Conservation (phyloP, 208 protist genomes). For the Leishmania mexicana region DNA sequence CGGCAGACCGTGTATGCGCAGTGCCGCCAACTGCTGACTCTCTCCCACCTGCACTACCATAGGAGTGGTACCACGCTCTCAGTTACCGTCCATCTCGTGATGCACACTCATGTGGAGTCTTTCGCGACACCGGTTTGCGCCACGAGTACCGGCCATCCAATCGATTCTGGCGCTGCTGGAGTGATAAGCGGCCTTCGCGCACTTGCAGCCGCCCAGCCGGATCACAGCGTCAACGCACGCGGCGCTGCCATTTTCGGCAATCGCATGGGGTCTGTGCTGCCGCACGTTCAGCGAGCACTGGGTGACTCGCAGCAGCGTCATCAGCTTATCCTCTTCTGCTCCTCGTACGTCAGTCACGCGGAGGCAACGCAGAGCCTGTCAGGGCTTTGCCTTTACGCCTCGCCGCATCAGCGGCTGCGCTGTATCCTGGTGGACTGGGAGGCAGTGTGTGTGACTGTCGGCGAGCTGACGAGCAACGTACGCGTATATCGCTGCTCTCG, state of each 20-base stretch:
- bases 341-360: slow-evolving; percentile 18
- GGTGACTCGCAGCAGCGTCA: neutral
- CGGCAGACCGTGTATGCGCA: neutral
- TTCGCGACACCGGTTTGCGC: neutral
- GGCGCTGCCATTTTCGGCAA: neutral
- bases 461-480: neutral
- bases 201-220: neutral
- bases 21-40: neutral
- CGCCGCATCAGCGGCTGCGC: slow-evolving; percentile 9
- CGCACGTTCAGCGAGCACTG: slow-evolving; percentile 4
- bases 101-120: neutral
- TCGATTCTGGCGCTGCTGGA: neutral
- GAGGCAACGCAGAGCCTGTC: slow-evolving; percentile 32
- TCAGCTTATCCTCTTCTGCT: slow-evolving; percentile 34
- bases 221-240: neutral
- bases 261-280: slow-evolving; percentile 3
- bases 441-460: slow-evolving; percentile 34
- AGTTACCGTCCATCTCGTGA: neutral
- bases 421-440: slow-evolving; percentile 32
- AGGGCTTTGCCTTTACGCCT: slow-evolving; percentile 2
- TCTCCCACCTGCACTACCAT: neutral
- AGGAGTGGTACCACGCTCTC: neutral
- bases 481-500: slow-evolving; percentile 46
- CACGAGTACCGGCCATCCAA: neutral
- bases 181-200: neutral